These are phyloP conservation scores for Lactuca saligna DNA, from an alignment of 129 eudicot genomes.

Conservation along the genomic window DNA sequence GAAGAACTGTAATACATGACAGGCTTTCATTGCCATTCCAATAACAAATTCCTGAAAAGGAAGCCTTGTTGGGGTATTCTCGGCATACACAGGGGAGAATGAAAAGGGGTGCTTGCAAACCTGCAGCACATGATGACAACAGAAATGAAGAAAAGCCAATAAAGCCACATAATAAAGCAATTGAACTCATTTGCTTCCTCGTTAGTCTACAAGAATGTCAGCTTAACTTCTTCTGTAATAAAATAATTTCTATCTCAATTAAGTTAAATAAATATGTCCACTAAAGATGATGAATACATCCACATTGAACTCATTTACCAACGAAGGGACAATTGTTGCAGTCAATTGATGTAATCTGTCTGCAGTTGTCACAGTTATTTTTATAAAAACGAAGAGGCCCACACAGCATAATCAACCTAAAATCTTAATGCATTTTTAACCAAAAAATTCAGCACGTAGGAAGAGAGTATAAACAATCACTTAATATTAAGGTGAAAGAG, in stretches of 20 bases:
- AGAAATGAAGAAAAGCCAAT: slow-evolving; percentile 11
- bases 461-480: neutral
- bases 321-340: neutral
- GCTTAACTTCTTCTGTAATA: neutral
- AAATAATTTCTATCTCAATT: neutral
- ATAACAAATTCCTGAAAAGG: slow-evolving; percentile 81
- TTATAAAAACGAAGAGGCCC: neutral
- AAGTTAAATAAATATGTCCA: neutral
- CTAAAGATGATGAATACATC: neutral
- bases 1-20: slow-evolving; percentile 76
- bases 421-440: neutral
- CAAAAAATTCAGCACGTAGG: neutral
- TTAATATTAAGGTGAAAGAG: neutral
- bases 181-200: neutral
- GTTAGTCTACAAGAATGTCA: neutral
- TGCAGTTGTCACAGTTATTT: neutral
- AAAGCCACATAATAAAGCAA: slow-evolving; percentile 13
- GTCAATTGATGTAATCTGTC: neutral
- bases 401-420: slow-evolving; percentile 7
- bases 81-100: slow-evolving; percentile 95
- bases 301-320: neutral
- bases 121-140: slow-evolving; percentile 38
- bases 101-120: slow-evolving; percentile 91
- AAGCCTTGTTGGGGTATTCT: slow-evolving; percentile 81
- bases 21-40: slow-evolving; percentile 85